These are phyloP conservation scores for Aspergillus eucalypticola DNA, from an alignment of 2,329 filamentous ascomycete genomes.

Conservation along the genomic window DNA sequence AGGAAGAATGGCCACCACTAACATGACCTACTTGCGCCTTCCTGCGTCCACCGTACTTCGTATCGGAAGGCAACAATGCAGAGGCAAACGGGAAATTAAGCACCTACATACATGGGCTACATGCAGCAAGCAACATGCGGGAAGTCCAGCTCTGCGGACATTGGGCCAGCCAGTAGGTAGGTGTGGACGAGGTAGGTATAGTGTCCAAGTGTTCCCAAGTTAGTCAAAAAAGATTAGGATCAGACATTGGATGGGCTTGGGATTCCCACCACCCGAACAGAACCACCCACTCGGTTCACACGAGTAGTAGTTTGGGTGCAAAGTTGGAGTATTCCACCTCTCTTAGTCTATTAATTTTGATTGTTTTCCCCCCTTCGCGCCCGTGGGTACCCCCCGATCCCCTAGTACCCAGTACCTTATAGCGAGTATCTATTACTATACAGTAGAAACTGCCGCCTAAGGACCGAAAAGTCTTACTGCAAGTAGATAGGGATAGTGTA, in stretches of 20 bases:
- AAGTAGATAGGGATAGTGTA: too few relatives aligned
- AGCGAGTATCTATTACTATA: neutral
- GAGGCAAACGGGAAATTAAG: neutral
- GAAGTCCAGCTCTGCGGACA: neutral
- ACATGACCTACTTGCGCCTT: neutral
- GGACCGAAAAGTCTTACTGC: too few relatives aligned
- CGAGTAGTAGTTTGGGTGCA: neutral
- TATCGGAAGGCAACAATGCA: neutral
- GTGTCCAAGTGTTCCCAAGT: neutral
- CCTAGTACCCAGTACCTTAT: neutral
- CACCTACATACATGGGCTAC: neutral
- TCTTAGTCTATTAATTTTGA: too few relatives aligned
- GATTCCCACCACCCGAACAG: constrained; percentile 7
- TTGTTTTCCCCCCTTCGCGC: neutral
- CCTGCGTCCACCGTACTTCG: neutral
- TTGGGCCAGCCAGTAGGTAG: neutral
- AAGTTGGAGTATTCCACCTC: neutral
- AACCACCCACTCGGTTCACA: constrained; percentile 14
- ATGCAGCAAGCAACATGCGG: neutral
- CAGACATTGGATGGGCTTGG: constrained; percentile 3
- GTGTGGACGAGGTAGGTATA: too few relatives aligned
- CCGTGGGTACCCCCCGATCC: neutral
- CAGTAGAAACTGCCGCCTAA: too few relatives aligned
- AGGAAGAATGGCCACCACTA: neutral
- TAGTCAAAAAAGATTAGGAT: neutral